Evolutionary conservation across 768 basidiomycete genomes (phyloP), one percentile per base, ranked within the genome.

Genomic region (Termitomyces sp.): DNA sequence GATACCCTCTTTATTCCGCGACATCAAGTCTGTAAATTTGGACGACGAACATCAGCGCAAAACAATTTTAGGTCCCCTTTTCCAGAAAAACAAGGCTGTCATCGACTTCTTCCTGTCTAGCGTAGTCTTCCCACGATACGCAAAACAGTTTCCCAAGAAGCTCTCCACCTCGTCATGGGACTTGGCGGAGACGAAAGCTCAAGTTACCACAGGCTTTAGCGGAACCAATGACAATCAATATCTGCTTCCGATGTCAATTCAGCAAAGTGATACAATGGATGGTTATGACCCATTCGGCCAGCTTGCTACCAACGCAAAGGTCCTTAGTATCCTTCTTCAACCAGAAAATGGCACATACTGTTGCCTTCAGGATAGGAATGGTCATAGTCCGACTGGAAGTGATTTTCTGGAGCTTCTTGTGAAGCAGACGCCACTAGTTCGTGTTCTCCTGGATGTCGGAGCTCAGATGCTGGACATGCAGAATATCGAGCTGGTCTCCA

Each of bases 91-190:
- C 50, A 64, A 68, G 42, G 65, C 66, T 0, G 69, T 70, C 2
- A 59, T 82, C 24, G 68, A 81, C 24, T 82, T 82, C 60, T 83
- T 68, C 62, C 66, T 82, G 15, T 61, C 72, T 0, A 60, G 66
- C 14, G 61, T 77, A 1, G 79, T 83, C 3, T 80, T 83, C 54
- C 81, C 80, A 3, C 76, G 70, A 32, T 73, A 74, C 44, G 79
- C 76, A 0, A 79, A 76, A 47, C 72, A 78, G 26, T 83, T 80
- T 57, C 71, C 71, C 1, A 52, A 58, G 11, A 81, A 78, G 58
- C 65, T 82, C n/a, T 60, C 75, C 3, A 76, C 80, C 12, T 77
- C 75, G 1, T 73, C 73, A 0, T 82, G 81, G 82, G 82, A 83
- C 66, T 63, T 82, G 38, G 79, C 76, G 0, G 74, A 76, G 49